phyloP scores from a whole-genome alignment of 805 yeast species.

The Candida ulmi region DNA sequence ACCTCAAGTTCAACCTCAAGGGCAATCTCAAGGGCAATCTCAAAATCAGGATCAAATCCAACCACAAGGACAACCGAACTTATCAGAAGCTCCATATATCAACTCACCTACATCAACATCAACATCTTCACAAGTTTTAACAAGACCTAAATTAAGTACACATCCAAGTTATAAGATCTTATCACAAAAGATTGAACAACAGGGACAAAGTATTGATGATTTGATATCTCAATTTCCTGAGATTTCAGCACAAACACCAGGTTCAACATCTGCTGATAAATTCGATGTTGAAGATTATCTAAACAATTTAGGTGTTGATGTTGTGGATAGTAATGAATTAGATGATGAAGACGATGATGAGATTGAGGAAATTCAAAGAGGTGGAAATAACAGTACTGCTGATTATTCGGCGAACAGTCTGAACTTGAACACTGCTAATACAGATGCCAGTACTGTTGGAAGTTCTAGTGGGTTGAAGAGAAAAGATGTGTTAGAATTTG shows the following conservation, averaged over 20 bases:
- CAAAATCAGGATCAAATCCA: not conserved
- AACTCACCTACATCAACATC: not conserved
- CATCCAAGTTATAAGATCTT: slow-evolving; percentile 15
- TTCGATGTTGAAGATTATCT: slow-evolving; percentile 22
- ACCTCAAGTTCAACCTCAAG: not conserved
- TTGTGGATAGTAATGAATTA: not conserved
- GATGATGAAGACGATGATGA: not conserved
- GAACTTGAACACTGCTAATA: too few species aligned
- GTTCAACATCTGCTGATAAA: slow-evolving; percentile 1
- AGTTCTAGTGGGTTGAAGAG: not conserved
- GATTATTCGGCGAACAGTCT: too few species aligned
- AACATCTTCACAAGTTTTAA: not conserved
- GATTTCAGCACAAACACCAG: not conserved
- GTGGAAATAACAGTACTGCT: not conserved
- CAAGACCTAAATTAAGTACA: slow-evolving; percentile 1
- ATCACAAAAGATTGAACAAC: slow-evolving; percentile 19
- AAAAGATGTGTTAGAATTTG: not conserved
- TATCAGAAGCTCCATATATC: not conserved
- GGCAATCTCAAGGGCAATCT: too few species aligned
- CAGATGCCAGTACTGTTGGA: not conserved
- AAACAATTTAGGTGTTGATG: slow-evolving; percentile 5
- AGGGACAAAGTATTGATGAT: slow-evolving; percentile 22
- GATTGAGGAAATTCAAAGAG: slow-evolving; percentile 3
- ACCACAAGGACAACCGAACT: not conserved
- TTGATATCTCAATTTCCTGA: slow-evolving; percentile 14